Evolutionary conservation across 257 asterid genomes (phyloP).

Genomic region (Orobanche coerulescens): DNA sequence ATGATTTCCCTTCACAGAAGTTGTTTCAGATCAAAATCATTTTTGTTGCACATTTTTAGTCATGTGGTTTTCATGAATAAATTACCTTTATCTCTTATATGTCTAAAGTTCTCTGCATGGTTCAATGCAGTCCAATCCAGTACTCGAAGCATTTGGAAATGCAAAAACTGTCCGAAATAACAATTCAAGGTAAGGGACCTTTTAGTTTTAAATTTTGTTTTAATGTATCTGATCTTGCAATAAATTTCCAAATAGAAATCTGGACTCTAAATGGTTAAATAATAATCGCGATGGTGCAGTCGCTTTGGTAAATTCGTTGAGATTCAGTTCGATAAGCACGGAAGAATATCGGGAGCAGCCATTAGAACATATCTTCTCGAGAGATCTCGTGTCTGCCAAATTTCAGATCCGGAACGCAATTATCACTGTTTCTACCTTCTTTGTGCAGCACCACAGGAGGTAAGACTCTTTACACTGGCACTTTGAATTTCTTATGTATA

Average conservation of each 20-base stretch:
- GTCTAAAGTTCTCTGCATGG: constrained; percentile 20
- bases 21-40: neutral
- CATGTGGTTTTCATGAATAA: constrained; percentile 3
- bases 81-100: constrained; percentile 2
- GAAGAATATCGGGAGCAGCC: constrained; percentile 98
- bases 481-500: constrained; percentile 9
- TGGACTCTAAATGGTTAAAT: constrained; percentile 12
- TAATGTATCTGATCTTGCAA: neutral
- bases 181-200: constrained; percentile 80
- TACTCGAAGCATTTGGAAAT: constrained; percentile 98
- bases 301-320: constrained; percentile 97
- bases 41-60: neutral
- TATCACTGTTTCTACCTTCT: constrained; percentile 94
- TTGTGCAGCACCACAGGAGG: constrained; percentile 97
- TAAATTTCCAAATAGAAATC: neutral
- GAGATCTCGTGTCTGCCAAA: constrained; percentile 97
- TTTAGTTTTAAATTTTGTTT: constrained; percentile 10
- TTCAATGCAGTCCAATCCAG: constrained; percentile 89
- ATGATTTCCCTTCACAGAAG: neutral
- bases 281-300: constrained; percentile 41
- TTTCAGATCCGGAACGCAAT: constrained; percentile 95
- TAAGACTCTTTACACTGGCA: constrained; percentile 19
- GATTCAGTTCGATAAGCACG: constrained; percentile 86
- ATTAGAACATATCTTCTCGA: constrained; percentile 95
- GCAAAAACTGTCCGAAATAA: constrained; percentile 98